Base-by-base conservation (phyloP, 1,284 basidiomycete species). In the Ustilago trichophora region DNA sequence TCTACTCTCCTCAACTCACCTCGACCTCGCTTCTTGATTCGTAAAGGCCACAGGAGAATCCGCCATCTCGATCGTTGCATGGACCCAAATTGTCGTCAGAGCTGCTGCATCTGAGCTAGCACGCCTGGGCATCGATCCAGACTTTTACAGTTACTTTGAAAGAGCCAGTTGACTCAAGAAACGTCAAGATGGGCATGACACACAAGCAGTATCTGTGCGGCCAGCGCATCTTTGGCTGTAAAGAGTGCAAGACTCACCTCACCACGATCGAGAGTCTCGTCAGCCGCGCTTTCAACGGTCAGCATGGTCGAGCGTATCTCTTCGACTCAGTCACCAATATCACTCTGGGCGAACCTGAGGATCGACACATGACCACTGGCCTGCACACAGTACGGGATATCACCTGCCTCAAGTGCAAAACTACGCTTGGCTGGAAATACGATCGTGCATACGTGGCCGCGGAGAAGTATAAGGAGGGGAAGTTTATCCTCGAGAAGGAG, bases 401-500 rank as follows among this genome's bases (percentile, higher is more conserved):
- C 68, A 91, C 87, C 82, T 98, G 96, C 83, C 83, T 86, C 83
- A 95, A 94, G 80, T 98, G 95, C 83, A 86, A 87, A 53, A 87
- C 87, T 27, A 87, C 86, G 12, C 85, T 98, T 25, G 95, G 95
- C 48, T 98, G 95, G 95, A 96, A 96, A 91, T 98, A 98, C 82
- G 94, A 96, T 82, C 87, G 87, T 53, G 95, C 95, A 6, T 97
- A 89, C 80, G 93, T 96, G 78, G 79, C 85, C 9, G 86, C 87
- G 12, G 94, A 98, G 85, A 93, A 91, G 83, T 98, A 98, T 87
- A 98, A 98, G 82, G 95, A 98, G 85, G 93, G 93, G 81, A 94
- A 94, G 84, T 97, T 88, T 82, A 98, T 98, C 81, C 89, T 98
- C 58, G 95, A 98, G 83, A 89, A 91, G 78, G 64, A 68, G 36